Percentiles rank a stretch among this genome's conserved stretches.
phyloP scores from a whole-genome alignment of 108 stramenopile species.

The Discostella pseudostelligera region DNA sequence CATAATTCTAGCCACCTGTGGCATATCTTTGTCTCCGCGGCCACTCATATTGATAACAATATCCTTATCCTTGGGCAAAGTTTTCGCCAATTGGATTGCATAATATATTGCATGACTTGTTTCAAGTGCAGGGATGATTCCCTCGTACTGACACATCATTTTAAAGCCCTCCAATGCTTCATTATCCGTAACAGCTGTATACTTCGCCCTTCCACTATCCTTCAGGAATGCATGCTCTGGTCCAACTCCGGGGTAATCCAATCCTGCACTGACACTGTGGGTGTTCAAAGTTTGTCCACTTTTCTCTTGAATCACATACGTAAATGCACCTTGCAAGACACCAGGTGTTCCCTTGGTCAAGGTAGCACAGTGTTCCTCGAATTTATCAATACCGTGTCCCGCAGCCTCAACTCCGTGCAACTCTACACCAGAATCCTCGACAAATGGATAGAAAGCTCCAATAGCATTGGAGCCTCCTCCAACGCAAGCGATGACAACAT shows the following conservation, averaged over 20 bases:
- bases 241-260: slow-evolving; percentile 97
- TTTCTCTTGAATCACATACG: slow-evolving; percentile 89
- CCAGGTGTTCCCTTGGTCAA: slow-evolving; percentile 90
- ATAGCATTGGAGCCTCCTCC: slow-evolving; percentile 97
- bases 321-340: slow-evolving; percentile 92
- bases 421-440: slow-evolving; percentile 79
- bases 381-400: slow-evolving; percentile 82
- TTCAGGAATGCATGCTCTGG: slow-evolving; percentile 95
- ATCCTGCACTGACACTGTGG: slow-evolving; percentile 92
- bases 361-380: slow-evolving; percentile 89
- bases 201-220: slow-evolving; percentile 89
- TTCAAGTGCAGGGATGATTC: slow-evolving; percentile 96
- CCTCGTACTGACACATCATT: slow-evolving; percentile 89
- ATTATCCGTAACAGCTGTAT: slow-evolving; percentile 87
- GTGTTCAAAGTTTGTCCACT: slow-evolving; percentile 92
- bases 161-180: slow-evolving; percentile 92
- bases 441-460: slow-evolving; percentile 93
- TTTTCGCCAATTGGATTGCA: slow-evolving; percentile 89
- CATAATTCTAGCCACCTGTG: slow-evolving; percentile 90
- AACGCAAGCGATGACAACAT: slow-evolving; percentile 94
- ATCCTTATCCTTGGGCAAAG: slow-evolving; percentile 81
- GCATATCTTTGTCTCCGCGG: slow-evolving; percentile 98
- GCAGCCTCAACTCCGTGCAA: slow-evolving; percentile 96
- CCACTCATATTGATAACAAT: slow-evolving; percentile 95
- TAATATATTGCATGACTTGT: slow-evolving; percentile 92